Base-by-base conservation (phyloP, 805 yeast species). In the Ogataea naganishii region DNA sequence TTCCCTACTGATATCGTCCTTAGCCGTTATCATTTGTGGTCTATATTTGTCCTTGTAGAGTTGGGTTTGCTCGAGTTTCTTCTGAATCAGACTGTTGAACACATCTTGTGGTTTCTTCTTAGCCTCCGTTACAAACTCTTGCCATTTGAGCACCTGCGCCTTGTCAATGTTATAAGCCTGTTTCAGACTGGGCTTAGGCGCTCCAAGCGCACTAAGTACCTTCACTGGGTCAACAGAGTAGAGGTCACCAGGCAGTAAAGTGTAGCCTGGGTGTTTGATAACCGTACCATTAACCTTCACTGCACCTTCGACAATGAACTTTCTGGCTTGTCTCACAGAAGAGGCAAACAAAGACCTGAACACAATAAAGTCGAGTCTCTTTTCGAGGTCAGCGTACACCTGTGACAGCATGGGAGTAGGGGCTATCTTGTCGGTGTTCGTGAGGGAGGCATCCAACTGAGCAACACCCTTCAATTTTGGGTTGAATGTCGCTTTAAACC, bases 311-410 rank as follows among this genome's bases (percentile, higher is more conserved):
- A 82, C 56, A 36, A 92, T 77, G 46, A 81, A 85, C 50, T 82
- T 86, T 43, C 96, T 73, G 3, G 98, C 95, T 58, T 89, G 97
- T 64, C 96, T 77, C 4, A 85, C 74, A 6, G 95, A 81, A 5
- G 94, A 73, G 5, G 97, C 95, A 62, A 89, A 86, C 81, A 89
- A 69, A 13, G 96, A 66, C 57, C 98, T 76, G 62, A 84, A 92
- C 8, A 89, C 46, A 3, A 96, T 96, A 50, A 80, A 72, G 53
- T 89, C 98, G 19, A 89, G 66, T 51, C 98, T 69, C 49, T 80
- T 81, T 56, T 89, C 98, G 39, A 89, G 61, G 2, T 78, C 77
- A 4, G 95, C 95, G 56, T 65, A 89, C 2, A 96, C 82, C 60
- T 92, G 97, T 47, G 86, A 56, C 25, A 83, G 74, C 60, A 81